Evolutionary conservation across 2,329 filamentous ascomycete genomes (phyloP).

Genomic region (Penicillium oxalicum): DNA sequence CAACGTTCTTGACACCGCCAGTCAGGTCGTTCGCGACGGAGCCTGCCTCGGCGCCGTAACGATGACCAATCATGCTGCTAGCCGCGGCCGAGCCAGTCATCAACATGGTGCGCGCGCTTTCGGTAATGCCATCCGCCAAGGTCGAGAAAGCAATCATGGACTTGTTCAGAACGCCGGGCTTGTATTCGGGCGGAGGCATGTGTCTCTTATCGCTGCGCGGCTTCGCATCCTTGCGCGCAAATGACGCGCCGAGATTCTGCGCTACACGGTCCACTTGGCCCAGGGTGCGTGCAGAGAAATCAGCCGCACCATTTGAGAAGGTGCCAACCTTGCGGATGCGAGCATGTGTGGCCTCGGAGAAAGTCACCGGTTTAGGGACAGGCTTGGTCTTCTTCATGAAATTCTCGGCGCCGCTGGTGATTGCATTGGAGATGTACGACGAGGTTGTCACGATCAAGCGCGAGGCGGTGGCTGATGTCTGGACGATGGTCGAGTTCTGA

Average conservation of each 20-base stretch:
- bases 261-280: constrained; percentile 76
- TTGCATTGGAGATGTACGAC: constrained; percentile 67
- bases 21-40: constrained; percentile 68
- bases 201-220: constrained; percentile 63
- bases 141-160: constrained; percentile 94
- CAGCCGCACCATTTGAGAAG: constrained; percentile 73
- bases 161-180: constrained; percentile 91
- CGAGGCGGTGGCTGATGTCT: constrained; percentile 80
- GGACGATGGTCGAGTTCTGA: constrained; percentile 76
- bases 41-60: constrained; percentile 80
- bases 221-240: constrained; percentile 56
- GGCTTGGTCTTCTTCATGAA: constrained; percentile 79
- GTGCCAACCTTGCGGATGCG: constrained; percentile 83
- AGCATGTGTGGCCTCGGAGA: constrained; percentile 75
- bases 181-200: constrained; percentile 64
- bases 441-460: constrained; percentile 87
- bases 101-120: constrained; percentile 73
- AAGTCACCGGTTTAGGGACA: constrained; percentile 73
- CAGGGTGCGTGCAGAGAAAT: constrained; percentile 77
- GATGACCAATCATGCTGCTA: constrained; percentile 79
- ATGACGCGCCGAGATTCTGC: constrained; percentile 77
- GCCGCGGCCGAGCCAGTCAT: constrained; percentile 70
- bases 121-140: constrained; percentile 86
- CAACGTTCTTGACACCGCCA: constrained; percentile 90
- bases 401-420: constrained; percentile 69